Evolutionary conservation across 2,329 filamentous ascomycete species (phyloP).

Genomic region (Epicoccum nigrum): DNA sequence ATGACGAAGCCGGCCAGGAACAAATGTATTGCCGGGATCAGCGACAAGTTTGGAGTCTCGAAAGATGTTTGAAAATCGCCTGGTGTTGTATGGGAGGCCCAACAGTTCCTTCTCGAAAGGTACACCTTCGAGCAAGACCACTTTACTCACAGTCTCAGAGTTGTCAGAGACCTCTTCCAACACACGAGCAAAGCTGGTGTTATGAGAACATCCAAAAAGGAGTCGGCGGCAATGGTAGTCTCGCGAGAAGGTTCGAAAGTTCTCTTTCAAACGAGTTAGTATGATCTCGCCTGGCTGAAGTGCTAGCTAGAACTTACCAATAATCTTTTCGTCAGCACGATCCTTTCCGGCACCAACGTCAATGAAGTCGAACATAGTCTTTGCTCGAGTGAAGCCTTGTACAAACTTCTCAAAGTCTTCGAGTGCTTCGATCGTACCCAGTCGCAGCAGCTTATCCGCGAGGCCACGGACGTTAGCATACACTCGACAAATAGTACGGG

Average conservation of each 20-base stretch:
- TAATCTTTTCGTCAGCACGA: constrained; percentile 53
- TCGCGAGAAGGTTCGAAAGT: constrained; percentile 61
- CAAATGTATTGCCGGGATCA: constrained; percentile 7
- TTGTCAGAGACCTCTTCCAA: constrained; percentile 59
- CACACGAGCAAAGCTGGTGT: constrained; percentile 60
- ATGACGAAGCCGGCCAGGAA: constrained; percentile 2
- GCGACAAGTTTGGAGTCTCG: constrained; percentile 56
- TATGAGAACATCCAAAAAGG: constrained; percentile 64
- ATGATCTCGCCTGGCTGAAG: background rate
- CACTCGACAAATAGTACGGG: constrained; percentile 59
- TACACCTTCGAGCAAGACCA: constrained; percentile 63
- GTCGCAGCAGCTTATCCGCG: constrained; percentile 54
- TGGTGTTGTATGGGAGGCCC: constrained; percentile 56
- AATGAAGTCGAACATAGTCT: constrained; percentile 53
- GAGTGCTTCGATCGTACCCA: constrained; percentile 53
- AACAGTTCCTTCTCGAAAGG: constrained; percentile 62
- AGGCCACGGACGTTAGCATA: constrained; percentile 62
- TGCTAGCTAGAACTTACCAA: constrained; percentile 50
- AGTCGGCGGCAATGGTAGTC: constrained; percentile 67
- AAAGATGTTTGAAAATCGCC: constrained; percentile 60
- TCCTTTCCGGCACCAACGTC: constrained; percentile 56
- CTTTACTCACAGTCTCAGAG: constrained; percentile 52
- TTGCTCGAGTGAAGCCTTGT: constrained; percentile 60
- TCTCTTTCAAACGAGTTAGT: constrained; percentile 49
- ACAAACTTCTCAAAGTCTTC: constrained; percentile 58